Base-by-base conservation (phyloP, 352 stramenopile species). In the Phytophthora crassamura region DNA sequence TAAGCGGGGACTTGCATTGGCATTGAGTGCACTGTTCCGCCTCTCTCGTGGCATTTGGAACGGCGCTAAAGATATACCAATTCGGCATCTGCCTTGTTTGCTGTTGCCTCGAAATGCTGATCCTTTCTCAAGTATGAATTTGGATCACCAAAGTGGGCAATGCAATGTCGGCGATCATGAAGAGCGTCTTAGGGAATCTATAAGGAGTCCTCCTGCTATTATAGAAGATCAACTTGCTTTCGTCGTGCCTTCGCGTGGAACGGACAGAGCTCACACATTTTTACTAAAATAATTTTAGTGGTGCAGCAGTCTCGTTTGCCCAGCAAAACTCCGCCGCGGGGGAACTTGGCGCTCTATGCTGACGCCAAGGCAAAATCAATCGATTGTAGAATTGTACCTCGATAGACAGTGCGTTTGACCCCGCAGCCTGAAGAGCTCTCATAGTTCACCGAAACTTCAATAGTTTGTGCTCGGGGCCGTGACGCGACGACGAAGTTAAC, bases 331-430 rank as follows among this genome's bases (percentile, higher is more conserved):
- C 28, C 2, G 22, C 22, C 22, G 4, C 22, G n/a, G 39, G 15
- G 16, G 7, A 46, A 16, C 7, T 46, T 20, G 16, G 10, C 18
- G 16, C 41, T 48, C 41, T 48, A 48, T 48, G 20, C 16, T 33
- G 38, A 20, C 38, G 11, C 20, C 12, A 12, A 57, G 28, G 7
- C 38, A 33, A 30, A 49, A 59, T 59, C 54, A 62, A 62, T 54
- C 42, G 33, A 62, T 62, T 63, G 54, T 63, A 47, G 32, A 48
- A 63, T 63, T 55, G 54, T 53, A 46, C 7, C 32, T 20, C 30
- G 7, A 42, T 28, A 48, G 1, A 42, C 15, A 9, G 30, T 16
- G 14, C 38, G 15, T 9, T 47, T 53, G 46, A 40, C 46, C 40
- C n/a, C 40, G 16, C 18, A 47, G 40, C 40, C 22, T 28, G 4